phyloP scores from a whole-genome alignment of 2,329 filamentous ascomycete species.

The Didymella pomorum region DNA sequence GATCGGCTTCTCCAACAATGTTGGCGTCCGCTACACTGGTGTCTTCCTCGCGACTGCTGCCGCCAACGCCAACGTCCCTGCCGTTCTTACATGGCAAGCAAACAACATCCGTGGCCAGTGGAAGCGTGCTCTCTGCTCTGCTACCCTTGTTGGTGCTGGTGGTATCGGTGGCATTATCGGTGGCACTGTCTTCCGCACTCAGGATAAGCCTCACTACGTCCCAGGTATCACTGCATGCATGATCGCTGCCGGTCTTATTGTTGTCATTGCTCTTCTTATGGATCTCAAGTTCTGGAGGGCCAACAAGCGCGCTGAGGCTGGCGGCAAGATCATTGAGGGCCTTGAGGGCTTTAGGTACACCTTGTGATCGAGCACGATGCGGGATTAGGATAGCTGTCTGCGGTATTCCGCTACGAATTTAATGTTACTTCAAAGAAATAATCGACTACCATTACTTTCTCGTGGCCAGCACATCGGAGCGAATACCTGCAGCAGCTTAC shows the following conservation, averaged over 20 bases:
- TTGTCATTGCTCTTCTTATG: conserved; percentile 44
- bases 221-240: conserved; percentile 51
- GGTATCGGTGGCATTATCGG: conserved; percentile 83
- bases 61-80: conserved; percentile 78
- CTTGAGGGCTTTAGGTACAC: conserved; percentile 46
- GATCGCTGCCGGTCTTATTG: conserved; percentile 45
- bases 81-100: conserved; percentile 78
- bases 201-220: conserved; percentile 49
- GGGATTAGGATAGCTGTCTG: background rate
- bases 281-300: conserved; percentile 45
- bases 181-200: conserved; percentile 70
- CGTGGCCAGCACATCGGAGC: too few relatives aligned
- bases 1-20: conserved; percentile 70
- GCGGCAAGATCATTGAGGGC: conserved; percentile 52
- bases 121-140: conserved; percentile 82
- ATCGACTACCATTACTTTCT: too few relatives aligned
- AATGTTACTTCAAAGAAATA: conserved; percentile 7
- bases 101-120: conserved; percentile 90
- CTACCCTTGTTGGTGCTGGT: conserved; percentile 77
- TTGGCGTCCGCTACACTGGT: conserved; percentile 64
- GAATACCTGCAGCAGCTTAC: too few relatives aligned
- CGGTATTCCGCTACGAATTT: background rate
- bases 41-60: conserved; percentile 78
- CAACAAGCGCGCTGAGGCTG: conserved; percentile 50
- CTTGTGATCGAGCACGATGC: conserved; percentile 13